A percentile compares a stretch with the other conserved stretches of the same genome.
These are phyloP conservation scores for Penicillium parvum DNA, from an alignment of 495 filamentous ascomycete species.

Conservation along the genomic window DNA sequence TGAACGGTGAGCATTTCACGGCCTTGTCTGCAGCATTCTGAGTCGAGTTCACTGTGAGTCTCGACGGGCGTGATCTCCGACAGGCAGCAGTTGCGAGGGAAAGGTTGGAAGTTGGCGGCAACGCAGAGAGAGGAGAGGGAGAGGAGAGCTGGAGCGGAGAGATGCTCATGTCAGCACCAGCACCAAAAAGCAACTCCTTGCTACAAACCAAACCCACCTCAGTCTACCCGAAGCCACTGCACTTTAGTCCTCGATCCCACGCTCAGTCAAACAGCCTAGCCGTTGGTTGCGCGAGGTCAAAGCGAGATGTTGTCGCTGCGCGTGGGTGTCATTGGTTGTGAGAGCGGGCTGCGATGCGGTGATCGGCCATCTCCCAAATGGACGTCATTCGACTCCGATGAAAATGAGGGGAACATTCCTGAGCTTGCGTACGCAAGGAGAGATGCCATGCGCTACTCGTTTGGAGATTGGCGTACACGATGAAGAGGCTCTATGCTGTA, in stretches of 20 bases:
- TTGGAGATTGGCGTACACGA: not conserved
- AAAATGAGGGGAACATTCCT: slow-evolving; percentile 18
- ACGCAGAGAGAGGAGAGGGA: slow-evolving; percentile 8
- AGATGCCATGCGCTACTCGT: slow-evolving; percentile 2
- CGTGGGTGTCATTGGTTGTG: slow-evolving; percentile 12
- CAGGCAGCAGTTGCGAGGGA: slow-evolving; percentile 6
- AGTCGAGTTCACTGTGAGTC: not conserved
- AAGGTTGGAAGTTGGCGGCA: slow-evolving; percentile 12
- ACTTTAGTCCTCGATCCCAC: too few species aligned
- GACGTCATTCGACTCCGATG: slow-evolving; percentile 18
- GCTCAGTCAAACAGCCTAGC: slow-evolving; percentile 3
- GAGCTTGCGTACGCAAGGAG: slow-evolving; percentile 14
- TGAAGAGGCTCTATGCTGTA: not conserved
- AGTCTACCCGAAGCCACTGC: not conserved
- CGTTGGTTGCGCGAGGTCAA: slow-evolving; percentile 8
- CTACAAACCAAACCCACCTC: not conserved
- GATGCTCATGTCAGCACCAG: slow-evolving; percentile 27
- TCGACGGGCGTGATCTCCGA: slow-evolving; percentile 3
- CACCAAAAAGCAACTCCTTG: slow-evolving; percentile 9
- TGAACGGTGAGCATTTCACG: slow-evolving; percentile 17
- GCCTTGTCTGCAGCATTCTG: slow-evolving; percentile 15
- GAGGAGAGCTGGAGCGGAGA: slow-evolving; percentile 22
- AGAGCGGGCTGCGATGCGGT: not conserved
- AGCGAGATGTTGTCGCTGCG: slow-evolving; percentile 2
- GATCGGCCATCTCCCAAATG: slow-evolving; percentile 9